Evolutionary conservation across 805 yeast species (phyloP), one percentile per base, ranked within the genome.

Genomic region (Metschnikowia sp.): DNA sequence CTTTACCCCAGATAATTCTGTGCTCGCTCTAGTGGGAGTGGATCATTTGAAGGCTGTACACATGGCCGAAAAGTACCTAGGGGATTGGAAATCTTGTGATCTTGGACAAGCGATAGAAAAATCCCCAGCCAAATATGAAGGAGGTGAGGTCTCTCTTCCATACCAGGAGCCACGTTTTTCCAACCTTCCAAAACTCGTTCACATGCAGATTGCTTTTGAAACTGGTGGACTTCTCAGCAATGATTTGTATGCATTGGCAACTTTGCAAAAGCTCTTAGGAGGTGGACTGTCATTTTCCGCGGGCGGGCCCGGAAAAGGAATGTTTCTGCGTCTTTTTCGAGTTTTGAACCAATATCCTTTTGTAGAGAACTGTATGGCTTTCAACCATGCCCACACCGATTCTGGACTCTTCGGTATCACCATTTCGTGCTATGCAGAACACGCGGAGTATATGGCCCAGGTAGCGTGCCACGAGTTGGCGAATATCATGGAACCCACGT

Each of bases 291-390:
- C 98, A 1, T 94, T 94, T 62, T 84, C 95, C 15, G 98, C 99
- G 9, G 99, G 99, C 55, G 99, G 99, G 0, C 99, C 99, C 13
- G 99, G 99, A 45, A 94, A 94, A 67, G 99, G 99, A 4, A 91
- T 94, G 98, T 94, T 90, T 64, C 88, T 97, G 4, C 78, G 98
- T 49, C 79, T 95, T 22, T 94, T 90, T 71, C 82, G 90, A 57
- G 96, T 94, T 2, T 75, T 94, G 62, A 92, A 92, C 68, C 94
- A 86, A 63, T 88, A 86, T 63, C 96, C 95, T 35, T 91, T 86
- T 63, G 83, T 94, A 43, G 99, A 94, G 62, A 84, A 86, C 59
- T 89, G 96, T 64, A 74, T 83, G 58, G 80, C 95, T 8, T 90
- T 91, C 70, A 89, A 90, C 65, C 96, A 90, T 66, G 82, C 96